phyloP scores from a whole-genome alignment of 306 rosid genomes.

The Abrus pulchellus region DNA sequence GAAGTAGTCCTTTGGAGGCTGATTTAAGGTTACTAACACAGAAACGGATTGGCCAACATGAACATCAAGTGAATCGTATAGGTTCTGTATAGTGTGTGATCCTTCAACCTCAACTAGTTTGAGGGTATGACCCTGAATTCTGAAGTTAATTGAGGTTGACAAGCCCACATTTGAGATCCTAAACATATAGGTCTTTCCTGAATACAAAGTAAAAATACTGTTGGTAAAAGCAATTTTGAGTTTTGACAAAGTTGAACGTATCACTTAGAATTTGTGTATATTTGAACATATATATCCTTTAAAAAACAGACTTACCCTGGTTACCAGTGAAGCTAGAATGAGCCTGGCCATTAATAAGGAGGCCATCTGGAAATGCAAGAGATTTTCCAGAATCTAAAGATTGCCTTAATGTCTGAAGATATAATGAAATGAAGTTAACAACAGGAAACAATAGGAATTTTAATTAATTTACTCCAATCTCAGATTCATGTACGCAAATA shows the following conservation, averaged over 20 bases:
- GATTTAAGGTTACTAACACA: slow-evolving; percentile 81
- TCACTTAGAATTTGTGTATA: neutral
- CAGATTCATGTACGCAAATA: neutral
- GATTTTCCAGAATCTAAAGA: slow-evolving; percentile 82
- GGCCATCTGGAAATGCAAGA: slow-evolving; percentile 79
- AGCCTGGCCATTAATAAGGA: slow-evolving; percentile 84
- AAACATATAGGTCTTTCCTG: slow-evolving; percentile 95
- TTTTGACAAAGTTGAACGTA: neutral
- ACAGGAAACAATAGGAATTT: slow-evolving; percentile 14
- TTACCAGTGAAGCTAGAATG: slow-evolving; percentile 69
- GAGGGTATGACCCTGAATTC: slow-evolving; percentile 83
- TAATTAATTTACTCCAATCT: slow-evolving; percentile 13
- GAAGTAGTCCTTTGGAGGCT: slow-evolving; percentile 84
- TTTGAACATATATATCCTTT: neutral
- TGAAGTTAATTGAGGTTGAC: slow-evolving; percentile 81
- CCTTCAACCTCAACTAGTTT: slow-evolving; percentile 95
- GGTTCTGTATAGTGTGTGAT: slow-evolving; percentile 81
- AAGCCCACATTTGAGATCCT: slow-evolving; percentile 93
- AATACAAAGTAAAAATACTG: slow-evolving; percentile 38
- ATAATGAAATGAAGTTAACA: slow-evolving; percentile 17
- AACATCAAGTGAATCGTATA: slow-evolving; percentile 87
- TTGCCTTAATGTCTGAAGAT: slow-evolving; percentile 70
- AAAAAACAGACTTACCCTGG: slow-evolving; percentile 66
- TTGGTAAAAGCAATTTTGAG: slow-evolving; percentile 31
- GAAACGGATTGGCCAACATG: slow-evolving; percentile 95